Evolutionary conservation across 768 basidiomycete species (phyloP).

Genomic region (Podaxis sp.): DNA sequence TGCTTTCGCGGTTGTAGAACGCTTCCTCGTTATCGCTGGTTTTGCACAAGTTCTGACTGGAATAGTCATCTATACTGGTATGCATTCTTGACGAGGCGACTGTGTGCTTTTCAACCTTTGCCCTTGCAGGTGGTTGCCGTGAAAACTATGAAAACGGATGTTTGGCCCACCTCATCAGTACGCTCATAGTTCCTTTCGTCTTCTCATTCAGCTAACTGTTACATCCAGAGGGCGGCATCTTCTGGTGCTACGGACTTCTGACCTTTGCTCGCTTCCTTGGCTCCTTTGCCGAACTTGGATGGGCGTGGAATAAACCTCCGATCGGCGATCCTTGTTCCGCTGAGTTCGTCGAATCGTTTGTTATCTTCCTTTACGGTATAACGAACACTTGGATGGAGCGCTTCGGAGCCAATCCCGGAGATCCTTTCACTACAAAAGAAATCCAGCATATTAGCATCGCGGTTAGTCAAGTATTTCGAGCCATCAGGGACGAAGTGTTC

Average conservation of each 20-base stretch:
- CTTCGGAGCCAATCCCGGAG: slow-evolving; percentile 75
- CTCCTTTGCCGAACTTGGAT: slow-evolving; percentile 79
- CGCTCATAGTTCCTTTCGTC: slow-evolving; percentile 22
- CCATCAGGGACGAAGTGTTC: background rate
- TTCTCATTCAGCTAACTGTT: slow-evolving; percentile 5
- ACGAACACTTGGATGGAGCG: slow-evolving; percentile 98
- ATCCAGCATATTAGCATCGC: slow-evolving; percentile 95
- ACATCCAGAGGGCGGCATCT: slow-evolving; percentile 79
- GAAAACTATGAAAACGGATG: slow-evolving; percentile 76
- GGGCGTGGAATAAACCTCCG: slow-evolving; percentile 90
- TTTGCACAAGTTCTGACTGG: slow-evolving; percentile 66
- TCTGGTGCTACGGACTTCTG: slow-evolving; percentile 86
- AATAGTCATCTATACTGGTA: slow-evolving; percentile 74
- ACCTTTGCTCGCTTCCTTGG: slow-evolving; percentile 96
- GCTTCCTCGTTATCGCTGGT: slow-evolving; percentile 66
- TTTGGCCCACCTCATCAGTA: slow-evolving; percentile 89
- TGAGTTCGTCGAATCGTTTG: slow-evolving; percentile 72
- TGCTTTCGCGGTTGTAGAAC: slow-evolving; percentile 52
- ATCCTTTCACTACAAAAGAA: slow-evolving; percentile 86
- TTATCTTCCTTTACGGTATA: slow-evolving; percentile 85
- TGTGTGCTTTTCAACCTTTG: background rate
- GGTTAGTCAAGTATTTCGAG: slow-evolving; percentile 31
- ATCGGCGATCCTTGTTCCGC: slow-evolving; percentile 48
- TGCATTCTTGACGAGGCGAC: slow-evolving; percentile 7
- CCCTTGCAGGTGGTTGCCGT: slow-evolving; percentile 65